Conservation (phyloP, 2,329 filamentous ascomycete species). For the Acarospora socialis region DNA sequence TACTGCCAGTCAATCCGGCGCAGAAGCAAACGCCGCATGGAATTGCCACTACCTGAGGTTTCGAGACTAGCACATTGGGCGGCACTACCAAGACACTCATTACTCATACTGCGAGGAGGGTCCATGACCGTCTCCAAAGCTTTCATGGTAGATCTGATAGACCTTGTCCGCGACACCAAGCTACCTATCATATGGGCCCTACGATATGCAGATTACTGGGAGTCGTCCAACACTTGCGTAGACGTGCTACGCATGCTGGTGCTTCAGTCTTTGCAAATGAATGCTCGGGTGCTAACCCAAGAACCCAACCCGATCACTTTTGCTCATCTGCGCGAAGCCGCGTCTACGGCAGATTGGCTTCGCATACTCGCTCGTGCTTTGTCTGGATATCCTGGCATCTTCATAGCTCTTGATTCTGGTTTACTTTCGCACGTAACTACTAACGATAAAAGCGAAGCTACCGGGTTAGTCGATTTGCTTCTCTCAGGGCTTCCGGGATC, state of each 20-base stretch:
- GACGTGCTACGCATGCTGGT: constrained; percentile 9
- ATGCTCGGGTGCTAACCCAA: constrained; percentile 1
- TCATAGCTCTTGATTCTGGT: constrained; percentile 5
- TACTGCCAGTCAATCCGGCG: constrained; percentile 9
- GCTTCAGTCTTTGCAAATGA: constrained; percentile 8
- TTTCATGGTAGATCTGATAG: constrained; percentile 10
- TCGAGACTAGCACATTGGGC: constrained; percentile 4
- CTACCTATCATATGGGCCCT: constrained; percentile 10
- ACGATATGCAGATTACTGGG: constrained; percentile 9
- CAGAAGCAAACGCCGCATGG: constrained; percentile 5
- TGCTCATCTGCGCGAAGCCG: constrained; percentile 9
- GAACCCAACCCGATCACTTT: constrained; percentile 5
- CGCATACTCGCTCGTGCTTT: constrained; percentile 4
- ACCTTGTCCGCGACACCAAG: constrained; percentile 5
- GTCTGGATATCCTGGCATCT: constrained; percentile 1
- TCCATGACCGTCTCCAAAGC: constrained; percentile 4
- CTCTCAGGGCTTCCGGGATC: too few species aligned
- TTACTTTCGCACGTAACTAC: constrained; percentile 2
- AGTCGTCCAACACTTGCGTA: constrained; percentile 1
- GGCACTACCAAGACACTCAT: not conserved
- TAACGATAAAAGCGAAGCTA: not conserved
- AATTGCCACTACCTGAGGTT: constrained; percentile 6
- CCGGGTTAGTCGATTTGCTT: constrained; percentile 4
- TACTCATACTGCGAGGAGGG: constrained; percentile 6
- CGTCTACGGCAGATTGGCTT: constrained; percentile 6